Evolutionary conservation across 2,329 filamentous ascomycete species (phyloP).

Genomic region (Tolypocladium tundrense): DNA sequence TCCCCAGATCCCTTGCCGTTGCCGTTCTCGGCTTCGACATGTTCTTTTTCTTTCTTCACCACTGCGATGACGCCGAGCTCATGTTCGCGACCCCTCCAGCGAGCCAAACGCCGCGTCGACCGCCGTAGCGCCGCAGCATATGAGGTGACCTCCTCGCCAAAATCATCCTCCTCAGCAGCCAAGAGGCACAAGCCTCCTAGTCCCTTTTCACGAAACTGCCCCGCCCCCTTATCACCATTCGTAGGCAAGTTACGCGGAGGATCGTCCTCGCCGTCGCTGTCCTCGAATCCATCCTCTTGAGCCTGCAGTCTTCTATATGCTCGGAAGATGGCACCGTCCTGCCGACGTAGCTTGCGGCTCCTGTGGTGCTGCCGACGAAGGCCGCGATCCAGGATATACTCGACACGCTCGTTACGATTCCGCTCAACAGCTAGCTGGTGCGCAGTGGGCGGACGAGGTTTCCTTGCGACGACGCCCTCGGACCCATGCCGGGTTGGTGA

Average conservation of each 20-base stretch:
- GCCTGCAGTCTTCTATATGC: slow-evolving; percentile 53
- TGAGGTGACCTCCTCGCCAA: slow-evolving; percentile 61
- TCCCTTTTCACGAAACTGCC: slow-evolving; percentile 43
- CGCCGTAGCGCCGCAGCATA: slow-evolving; percentile 58
- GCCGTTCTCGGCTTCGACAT: slow-evolving; percentile 14
- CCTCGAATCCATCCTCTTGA: slow-evolving; percentile 45
- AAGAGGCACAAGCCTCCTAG: slow-evolving; percentile 56
- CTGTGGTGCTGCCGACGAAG: slow-evolving; percentile 56
- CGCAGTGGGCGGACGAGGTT: slow-evolving; percentile 66
- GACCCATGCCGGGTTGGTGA: slow-evolving; percentile 46
- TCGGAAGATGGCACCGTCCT: slow-evolving; percentile 57
- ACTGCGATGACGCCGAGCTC: slow-evolving; percentile 36
- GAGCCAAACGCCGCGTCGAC: slow-evolving; percentile 51
- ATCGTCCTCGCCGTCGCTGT: slow-evolving; percentile 51
- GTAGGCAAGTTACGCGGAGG: slow-evolving; percentile 19
- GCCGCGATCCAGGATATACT: slow-evolving; percentile 69
- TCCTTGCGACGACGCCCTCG: slow-evolving; percentile 46
- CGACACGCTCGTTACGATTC: slow-evolving; percentile 69
- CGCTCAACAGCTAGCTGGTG: slow-evolving; percentile 75
- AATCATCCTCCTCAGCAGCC: slow-evolving; percentile 56
- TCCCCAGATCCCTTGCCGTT: slow-evolving; percentile 18
- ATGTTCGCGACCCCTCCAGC: slow-evolving; percentile 49
- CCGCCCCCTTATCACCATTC: slow-evolving; percentile 17
- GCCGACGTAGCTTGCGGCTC: slow-evolving; percentile 49
- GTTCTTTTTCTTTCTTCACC: slow-evolving; percentile 29